phyloP scores from a whole-genome alignment of 176 grass and related monocot genomes.

The Eremochloa ophiuroides region DNA sequence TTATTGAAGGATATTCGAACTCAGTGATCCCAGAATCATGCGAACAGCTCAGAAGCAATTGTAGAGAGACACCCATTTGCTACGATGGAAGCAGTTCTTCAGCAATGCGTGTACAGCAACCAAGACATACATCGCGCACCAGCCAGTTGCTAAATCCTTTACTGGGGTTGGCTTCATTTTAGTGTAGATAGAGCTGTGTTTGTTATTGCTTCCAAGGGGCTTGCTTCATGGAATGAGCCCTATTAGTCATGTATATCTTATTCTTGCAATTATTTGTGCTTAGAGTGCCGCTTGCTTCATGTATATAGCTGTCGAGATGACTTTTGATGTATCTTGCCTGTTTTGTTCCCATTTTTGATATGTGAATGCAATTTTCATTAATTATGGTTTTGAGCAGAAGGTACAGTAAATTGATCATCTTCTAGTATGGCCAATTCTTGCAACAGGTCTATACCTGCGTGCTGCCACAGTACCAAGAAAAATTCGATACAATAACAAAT shows the following conservation, averaged over 20 bases:
- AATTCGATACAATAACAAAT: not conserved
- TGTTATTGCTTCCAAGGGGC: constrained; percentile 6
- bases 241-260: constrained; percentile 53
- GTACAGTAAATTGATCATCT: not conserved
- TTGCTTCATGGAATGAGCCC: not conserved
- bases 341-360: constrained; percentile 30
- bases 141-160: constrained; percentile 39
- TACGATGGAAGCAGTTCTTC: constrained; percentile 35
- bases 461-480: not conserved
- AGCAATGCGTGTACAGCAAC: not conserved
- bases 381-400: constrained; percentile 1
- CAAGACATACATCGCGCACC: constrained; percentile 20
- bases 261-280: constrained; percentile 44
- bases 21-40: constrained; percentile 76
- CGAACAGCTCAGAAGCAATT: constrained; percentile 57
- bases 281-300: constrained; percentile 44
- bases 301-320: constrained; percentile 49
- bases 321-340: constrained; percentile 29
- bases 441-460: not conserved
- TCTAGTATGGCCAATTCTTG: not conserved
- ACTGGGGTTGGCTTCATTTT: constrained; percentile 35
- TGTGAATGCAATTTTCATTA: constrained; percentile 21
- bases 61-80: constrained; percentile 43
- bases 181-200: constrained; percentile 40
- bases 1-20: constrained; percentile 83